Conservation (phyloP, 768 basidiomycete species). For the Saitozyma podzolica region DNA sequence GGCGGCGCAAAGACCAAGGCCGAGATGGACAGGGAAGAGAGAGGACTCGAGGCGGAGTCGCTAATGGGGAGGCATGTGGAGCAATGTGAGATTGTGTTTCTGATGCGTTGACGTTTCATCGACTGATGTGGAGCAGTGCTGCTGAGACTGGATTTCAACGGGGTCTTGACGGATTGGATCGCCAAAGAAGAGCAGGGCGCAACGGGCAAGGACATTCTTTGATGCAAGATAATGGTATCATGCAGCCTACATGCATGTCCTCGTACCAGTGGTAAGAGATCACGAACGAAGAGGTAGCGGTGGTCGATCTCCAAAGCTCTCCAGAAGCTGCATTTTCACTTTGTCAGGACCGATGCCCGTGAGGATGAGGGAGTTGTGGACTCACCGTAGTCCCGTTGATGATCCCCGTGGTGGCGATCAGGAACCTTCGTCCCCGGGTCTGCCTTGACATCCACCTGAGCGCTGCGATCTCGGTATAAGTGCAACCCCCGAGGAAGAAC, state of each 20-base stretch:
- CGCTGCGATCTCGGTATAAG: slow-evolving; percentile 95
- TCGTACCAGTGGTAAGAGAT: too few relatives aligned
- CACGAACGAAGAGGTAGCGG: slow-evolving; percentile 18
- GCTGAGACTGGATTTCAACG: slow-evolving; percentile 78
- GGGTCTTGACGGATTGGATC: slow-evolving; percentile 33
- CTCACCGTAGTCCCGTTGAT: slow-evolving; percentile 64
- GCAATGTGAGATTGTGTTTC: slow-evolving; percentile 52
- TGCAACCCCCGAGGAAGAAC: slow-evolving; percentile 96
- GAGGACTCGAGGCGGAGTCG: slow-evolving; percentile 60
- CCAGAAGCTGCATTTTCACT: slow-evolving; percentile 21
- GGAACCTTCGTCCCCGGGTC: slow-evolving; percentile 78
- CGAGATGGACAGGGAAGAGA: slow-evolving; percentile 58
- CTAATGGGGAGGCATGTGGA: slow-evolving; percentile 79
- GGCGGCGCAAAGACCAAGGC: slow-evolving; percentile 56
- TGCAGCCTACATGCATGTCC: too few relatives aligned
- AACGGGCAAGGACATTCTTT: slow-evolving; percentile 15
- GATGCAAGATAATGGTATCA: too few relatives aligned
- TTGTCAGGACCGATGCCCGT: neutral
- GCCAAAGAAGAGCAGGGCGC: slow-evolving; percentile 21
- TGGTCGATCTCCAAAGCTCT: slow-evolving; percentile 33
- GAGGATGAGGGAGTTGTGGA: neutral
- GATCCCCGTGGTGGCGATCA: slow-evolving; percentile 90
- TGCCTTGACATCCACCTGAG: slow-evolving; percentile 87
- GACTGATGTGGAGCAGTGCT: slow-evolving; percentile 55
- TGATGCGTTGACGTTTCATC: neutral